Evolutionary conservation across 75 land plant genomes (phyloP).

Genomic region (Azolla pinnata): DNA sequence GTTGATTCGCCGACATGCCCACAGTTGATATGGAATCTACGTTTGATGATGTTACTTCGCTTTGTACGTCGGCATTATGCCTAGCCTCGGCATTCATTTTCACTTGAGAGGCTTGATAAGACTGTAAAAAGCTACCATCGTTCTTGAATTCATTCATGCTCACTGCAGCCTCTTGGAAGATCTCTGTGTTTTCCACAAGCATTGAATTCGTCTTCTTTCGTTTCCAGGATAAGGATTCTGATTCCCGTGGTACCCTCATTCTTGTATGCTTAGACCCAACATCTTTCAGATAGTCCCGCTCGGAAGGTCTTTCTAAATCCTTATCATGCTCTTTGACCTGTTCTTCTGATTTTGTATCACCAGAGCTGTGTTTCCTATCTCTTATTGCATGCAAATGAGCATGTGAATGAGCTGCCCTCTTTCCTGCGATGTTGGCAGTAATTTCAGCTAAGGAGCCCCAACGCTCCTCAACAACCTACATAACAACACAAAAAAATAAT

Average conservation of each 20-base stretch:
- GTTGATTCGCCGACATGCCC: conserved; percentile 63
- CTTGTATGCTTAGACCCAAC: conserved; percentile 33
- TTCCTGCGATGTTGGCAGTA: conserved; percentile 42
- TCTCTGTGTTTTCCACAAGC: conserved; percentile 40
- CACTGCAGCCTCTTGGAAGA: conserved; percentile 48
- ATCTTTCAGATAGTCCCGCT: conserved; percentile 38
- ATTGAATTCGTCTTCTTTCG: conserved; percentile 22
- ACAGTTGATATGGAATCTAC: not conserved
- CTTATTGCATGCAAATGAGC: conserved; percentile 88
- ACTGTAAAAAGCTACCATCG: conserved; percentile 68
- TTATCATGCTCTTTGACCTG: conserved; percentile 21
- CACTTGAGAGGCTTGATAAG: conserved; percentile 3
- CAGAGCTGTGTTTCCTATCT: conserved; percentile 35
- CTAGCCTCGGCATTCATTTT: not conserved
- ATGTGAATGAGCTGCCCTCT: conserved; percentile 61
- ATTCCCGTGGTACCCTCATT: conserved; percentile 65
- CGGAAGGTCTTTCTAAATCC: conserved; percentile 24
- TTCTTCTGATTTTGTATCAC: conserved; percentile 9
- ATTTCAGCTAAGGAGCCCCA: conserved; percentile 80
- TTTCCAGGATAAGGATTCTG: conserved; percentile 59
- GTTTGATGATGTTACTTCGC: not conserved
- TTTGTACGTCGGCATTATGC: not conserved
- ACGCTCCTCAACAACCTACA: conserved; percentile 78
- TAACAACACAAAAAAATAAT: not conserved
- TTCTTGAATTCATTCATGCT: conserved; percentile 54